A percentile compares a stretch with the other conserved stretches of the same genome.
Conservation (phyloP, 2,329 filamentous ascomycete species). For the Dactylellina leptospora region DNA sequence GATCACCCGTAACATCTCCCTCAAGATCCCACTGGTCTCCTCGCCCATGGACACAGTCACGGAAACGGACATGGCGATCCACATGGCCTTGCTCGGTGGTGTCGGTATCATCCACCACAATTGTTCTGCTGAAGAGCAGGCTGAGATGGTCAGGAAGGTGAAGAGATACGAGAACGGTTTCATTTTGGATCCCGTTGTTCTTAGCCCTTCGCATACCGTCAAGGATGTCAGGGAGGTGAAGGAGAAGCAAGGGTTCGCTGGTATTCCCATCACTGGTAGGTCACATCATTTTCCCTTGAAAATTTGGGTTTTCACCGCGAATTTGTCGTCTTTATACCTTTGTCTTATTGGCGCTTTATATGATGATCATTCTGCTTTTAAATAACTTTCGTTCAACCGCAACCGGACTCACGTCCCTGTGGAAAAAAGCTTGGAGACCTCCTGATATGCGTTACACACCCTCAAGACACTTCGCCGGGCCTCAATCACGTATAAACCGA, state of each 20-base stretch:
- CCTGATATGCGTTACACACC: conserved; percentile 44
- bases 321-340: background rate
- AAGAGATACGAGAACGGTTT: conserved; percentile 99
- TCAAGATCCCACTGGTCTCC: conserved; percentile 96
- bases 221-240: conserved; percentile 90
- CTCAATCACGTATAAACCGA: conserved; percentile 26
- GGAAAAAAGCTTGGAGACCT: conserved; percentile 67
- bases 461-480: too few relatives aligned
- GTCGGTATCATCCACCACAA: conserved; percentile 99
- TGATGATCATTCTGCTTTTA: conserved; percentile 82
- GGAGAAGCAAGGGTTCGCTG: conserved; percentile 98
- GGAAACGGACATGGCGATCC: conserved; percentile 99
- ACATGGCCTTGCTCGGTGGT: conserved; percentile 88
- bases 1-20: conserved; percentile 90
- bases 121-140: conserved; percentile 95
- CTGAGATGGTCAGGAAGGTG: conserved; percentile 98
- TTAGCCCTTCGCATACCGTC: conserved; percentile 85
- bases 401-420: conserved; percentile 84
- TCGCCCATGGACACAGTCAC: conserved; percentile 99
- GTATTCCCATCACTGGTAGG: conserved; percentile 98
- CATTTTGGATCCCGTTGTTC: conserved; percentile 93
- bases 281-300: conserved; percentile 56
- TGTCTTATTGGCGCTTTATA: conserved; percentile 60
- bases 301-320: conserved; percentile 27
- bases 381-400: conserved; percentile 99